Conservation (phyloP, 331 rosid species). For the Dryas integrifolia region DNA sequence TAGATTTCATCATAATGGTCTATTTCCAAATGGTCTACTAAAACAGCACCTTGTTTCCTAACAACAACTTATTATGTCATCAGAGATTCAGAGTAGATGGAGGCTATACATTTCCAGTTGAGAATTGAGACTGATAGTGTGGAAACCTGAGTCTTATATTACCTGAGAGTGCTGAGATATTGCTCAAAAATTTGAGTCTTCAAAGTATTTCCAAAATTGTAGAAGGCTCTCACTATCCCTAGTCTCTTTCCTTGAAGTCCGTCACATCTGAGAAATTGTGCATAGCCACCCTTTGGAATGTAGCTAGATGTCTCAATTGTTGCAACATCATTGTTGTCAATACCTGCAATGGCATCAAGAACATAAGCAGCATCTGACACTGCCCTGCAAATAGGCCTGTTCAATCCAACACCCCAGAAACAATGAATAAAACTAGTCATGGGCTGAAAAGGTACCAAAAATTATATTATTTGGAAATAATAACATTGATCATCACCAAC, state of each 20-base stretch:
- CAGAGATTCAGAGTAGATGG: background rate
- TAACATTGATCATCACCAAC: conserved; percentile 19
- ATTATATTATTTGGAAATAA: background rate
- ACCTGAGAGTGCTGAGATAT: conserved; percentile 52
- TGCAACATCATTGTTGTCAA: conserved; percentile 39
- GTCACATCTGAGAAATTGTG: conserved; percentile 51
- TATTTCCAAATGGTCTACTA: conserved; percentile 47
- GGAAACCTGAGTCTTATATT: background rate
- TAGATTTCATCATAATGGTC: conserved; percentile 11
- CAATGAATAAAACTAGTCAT: background rate
- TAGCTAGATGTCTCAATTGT: conserved; percentile 44
- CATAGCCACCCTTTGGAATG: conserved; percentile 57
- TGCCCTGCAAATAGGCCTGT: conserved; percentile 68
- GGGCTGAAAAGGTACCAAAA: background rate
- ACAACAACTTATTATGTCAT: no score
- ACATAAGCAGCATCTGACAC: conserved; percentile 59
- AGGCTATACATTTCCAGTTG: background rate
- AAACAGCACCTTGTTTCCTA: conserved; percentile 49
- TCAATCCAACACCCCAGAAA: conserved; percentile 9
- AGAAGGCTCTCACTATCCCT: conserved; percentile 37
- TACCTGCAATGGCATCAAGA: conserved; percentile 54
- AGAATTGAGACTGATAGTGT: background rate
- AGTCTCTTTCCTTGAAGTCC: conserved; percentile 62
- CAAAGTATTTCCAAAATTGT: conserved; percentile 25
- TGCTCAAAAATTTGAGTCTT: conserved; percentile 28